Percentiles rank a stretch among this genome's conserved stretches.
These are phyloP conservation scores for Claviceps sp. DNA, from an alignment of 2,329 filamentous ascomycete species.

Conservation along the genomic window DNA sequence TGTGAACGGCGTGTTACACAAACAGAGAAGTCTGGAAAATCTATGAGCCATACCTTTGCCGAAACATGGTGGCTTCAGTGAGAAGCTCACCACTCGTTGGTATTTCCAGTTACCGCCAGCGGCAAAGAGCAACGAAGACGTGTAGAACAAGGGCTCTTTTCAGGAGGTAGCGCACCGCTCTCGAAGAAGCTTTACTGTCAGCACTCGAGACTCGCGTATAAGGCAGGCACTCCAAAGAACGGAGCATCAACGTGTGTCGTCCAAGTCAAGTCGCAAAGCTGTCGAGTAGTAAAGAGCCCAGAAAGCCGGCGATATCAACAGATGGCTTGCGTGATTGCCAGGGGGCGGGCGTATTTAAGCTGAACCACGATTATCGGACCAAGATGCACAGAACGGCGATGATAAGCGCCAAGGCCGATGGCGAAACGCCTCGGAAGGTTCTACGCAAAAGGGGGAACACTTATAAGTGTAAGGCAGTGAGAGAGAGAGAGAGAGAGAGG, in stretches of 20 bases:
- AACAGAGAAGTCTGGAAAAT: background rate
- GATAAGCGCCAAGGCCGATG: background rate
- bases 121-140: background rate
- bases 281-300: background rate
- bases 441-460: background rate
- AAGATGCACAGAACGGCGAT: background rate
- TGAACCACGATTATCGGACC: background rate
- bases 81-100: background rate
- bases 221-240: background rate
- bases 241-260: background rate
- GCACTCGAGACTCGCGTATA: background rate
- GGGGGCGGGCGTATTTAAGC: background rate
- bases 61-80: constrained; percentile 8
- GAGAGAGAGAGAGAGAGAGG: too few relatives aligned
- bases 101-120: background rate
- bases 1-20: background rate
- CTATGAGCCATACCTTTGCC: constrained; percentile 7
- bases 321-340: background rate
- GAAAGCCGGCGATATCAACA: background rate
- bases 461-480: background rate
- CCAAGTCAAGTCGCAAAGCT: background rate
- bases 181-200: background rate
- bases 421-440: background rate
- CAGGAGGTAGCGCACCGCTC: background rate
- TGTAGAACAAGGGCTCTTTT: background rate